Conservation (phyloP, 768 basidiomycete species). For the Mycena epipterygia region DNA sequence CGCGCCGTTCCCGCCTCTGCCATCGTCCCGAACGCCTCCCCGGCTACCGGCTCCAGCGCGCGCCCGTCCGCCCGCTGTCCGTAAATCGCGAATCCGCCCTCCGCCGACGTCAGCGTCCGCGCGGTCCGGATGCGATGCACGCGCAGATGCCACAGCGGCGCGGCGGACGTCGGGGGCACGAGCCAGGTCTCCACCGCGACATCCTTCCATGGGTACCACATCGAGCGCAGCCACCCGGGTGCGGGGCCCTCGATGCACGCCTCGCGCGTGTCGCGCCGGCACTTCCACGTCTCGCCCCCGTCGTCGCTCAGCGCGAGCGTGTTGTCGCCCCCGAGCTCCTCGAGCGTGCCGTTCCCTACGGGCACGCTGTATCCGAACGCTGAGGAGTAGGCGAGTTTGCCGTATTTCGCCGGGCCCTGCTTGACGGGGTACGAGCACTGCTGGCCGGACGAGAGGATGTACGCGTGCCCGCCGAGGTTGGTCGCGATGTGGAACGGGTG, state of each 20-base stretch:
- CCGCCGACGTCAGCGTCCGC: slow-evolving; percentile 68
- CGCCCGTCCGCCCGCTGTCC: slow-evolving; percentile 74
- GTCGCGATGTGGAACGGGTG: slow-evolving; percentile 79
- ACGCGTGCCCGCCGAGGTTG: slow-evolving; percentile 74
- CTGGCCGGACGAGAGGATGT: slow-evolving; percentile 82
- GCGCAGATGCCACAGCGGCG: slow-evolving; percentile 78
- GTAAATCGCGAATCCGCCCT: slow-evolving; percentile 80
- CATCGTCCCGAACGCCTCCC: slow-evolving; percentile 60
- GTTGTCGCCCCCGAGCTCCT: slow-evolving; percentile 79
- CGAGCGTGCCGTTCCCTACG: slow-evolving; percentile 74
- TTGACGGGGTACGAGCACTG: slow-evolving; percentile 85
- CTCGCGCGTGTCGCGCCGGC: slow-evolving; percentile 72
- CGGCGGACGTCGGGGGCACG: slow-evolving; percentile 68
- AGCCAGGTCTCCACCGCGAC: slow-evolving; percentile 84
- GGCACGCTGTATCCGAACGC: slow-evolving; percentile 85
- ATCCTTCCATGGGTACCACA: slow-evolving; percentile 84
- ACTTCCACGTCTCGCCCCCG: slow-evolving; percentile 79
- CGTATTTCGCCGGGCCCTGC: slow-evolving; percentile 84
- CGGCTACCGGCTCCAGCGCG: slow-evolving; percentile 65
- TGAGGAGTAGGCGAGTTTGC: slow-evolving; percentile 83
- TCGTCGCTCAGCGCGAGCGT: slow-evolving; percentile 81
- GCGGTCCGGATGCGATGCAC: slow-evolving; percentile 72
- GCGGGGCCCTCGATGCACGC: slow-evolving; percentile 64
- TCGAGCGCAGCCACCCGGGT: slow-evolving; percentile 67
- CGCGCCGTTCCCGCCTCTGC: slow-evolving; percentile 63